Percentiles rank a stretch among this genome's conserved stretches.
These are phyloP conservation scores for Suhomyces sp. DNA, from an alignment of 805 yeast species.

Conservation along the genomic window DNA sequence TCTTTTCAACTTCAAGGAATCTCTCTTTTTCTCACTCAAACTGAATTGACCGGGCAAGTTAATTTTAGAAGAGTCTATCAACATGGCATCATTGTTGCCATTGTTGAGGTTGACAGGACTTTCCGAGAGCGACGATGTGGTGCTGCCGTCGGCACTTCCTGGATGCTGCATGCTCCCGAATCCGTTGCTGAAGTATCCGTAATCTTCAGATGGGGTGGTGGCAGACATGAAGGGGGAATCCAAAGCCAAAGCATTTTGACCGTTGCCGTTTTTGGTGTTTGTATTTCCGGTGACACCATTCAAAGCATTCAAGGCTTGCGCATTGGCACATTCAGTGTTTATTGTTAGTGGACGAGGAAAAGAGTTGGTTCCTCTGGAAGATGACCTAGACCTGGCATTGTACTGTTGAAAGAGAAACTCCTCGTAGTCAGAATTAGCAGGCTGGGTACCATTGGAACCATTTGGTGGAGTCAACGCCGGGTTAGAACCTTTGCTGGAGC, in stretches of 20 bases:
- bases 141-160: conserved; percentile 6
- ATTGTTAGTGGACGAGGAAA: conserved; percentile 37
- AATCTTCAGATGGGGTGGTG: conserved; percentile 35
- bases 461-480: conserved; percentile 11
- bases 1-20: conserved; percentile 42
- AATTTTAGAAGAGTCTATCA: conserved; percentile 14
- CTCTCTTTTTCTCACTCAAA: conserved; percentile 44
- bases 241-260: conserved; percentile 16
- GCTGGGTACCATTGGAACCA: conserved; percentile 4
- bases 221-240: conserved; percentile 45
- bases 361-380: conserved; percentile 19
- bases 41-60: conserved; percentile 32
- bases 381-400: conserved; percentile 20
- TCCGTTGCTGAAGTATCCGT: conserved; percentile 26
- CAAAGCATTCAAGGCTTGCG: conserved; percentile 22
- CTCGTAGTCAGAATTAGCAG: conserved; percentile 24
- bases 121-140: conserved; percentile 8
- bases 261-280: neutral
- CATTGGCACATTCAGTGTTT: conserved; percentile 34
- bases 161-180: conserved; percentile 3
- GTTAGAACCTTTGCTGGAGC: conserved; percentile 31
- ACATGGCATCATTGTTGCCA: conserved; percentile 9
- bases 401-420: conserved; percentile 25
- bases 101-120: conserved; percentile 13
- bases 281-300: conserved; percentile 14